phyloP scores from a whole-genome alignment of 2,329 filamentous ascomycete species.

The Delphinella strobiligena region DNA sequence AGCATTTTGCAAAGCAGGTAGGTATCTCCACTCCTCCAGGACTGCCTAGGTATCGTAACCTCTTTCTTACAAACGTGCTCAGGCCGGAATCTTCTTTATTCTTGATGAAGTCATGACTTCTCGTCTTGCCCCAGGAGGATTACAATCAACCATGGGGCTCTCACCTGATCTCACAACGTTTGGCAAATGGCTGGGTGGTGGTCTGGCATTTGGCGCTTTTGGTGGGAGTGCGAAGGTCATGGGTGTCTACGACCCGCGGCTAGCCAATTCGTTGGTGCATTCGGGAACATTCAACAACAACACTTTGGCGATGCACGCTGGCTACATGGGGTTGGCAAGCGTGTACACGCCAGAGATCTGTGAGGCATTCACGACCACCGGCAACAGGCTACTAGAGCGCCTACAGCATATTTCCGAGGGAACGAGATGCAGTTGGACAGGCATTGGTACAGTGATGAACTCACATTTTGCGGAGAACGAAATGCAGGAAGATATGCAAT shows the following conservation, averaged over 20 bases:
- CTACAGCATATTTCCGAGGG: constrained; percentile 19
- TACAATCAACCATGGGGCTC: constrained; percentile 32
- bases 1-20: constrained; percentile 27
- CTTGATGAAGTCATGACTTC: constrained; percentile 64
- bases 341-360: constrained; percentile 24
- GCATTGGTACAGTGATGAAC: constrained; percentile 24
- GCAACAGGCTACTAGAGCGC: constrained; percentile 18
- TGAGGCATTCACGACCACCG: constrained; percentile 19
- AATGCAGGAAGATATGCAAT: constrained; percentile 15
- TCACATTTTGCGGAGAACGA: constrained; percentile 23
- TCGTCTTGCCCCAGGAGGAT: constrained; percentile 40
- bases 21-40: not conserved
- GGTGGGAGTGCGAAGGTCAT: constrained; percentile 50
- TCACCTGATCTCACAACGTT: constrained; percentile 51
- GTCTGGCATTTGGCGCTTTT: constrained; percentile 55
- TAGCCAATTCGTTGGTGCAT: constrained; percentile 34
- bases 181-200: constrained; percentile 57
- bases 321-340: constrained; percentile 28
- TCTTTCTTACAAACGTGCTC: constrained; percentile 8
- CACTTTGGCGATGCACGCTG: constrained; percentile 46
- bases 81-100: constrained; percentile 47
- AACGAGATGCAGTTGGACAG: constrained; percentile 26
- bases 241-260: constrained; percentile 42
- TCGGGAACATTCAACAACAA: constrained; percentile 62
- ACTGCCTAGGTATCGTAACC: not conserved